Base-by-base conservation (phyloP, 495 filamentous ascomycete genomes). In the Bombardia bombarda region DNA sequence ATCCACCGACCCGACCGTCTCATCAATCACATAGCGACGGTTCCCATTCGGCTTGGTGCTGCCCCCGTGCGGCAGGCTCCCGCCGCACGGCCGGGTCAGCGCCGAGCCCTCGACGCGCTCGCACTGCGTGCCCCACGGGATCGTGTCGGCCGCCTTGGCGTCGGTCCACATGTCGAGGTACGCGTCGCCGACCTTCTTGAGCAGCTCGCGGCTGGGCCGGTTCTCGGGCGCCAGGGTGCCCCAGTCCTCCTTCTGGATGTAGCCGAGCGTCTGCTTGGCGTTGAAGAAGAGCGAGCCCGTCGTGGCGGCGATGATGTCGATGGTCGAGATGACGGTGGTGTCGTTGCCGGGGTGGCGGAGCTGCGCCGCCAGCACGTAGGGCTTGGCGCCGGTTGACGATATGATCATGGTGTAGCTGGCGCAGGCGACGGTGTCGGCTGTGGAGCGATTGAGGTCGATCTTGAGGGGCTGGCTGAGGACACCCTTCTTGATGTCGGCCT, bases 141-240 rank as follows among this genome's bases (percentile, higher is more conserved):
- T 69, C 0, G 55, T 52, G 40, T 67, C 65, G 0, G 62, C 63
- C 1, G 68, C 70, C 22, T 55, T 65, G 0, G 57, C 53, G 54
- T 69, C 66, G 2, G 63, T 71, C 67, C 67, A 72, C 66, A 74
- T 69, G 33, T 74, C 70, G 1, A 74, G 55, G 38, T 72, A 72
- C 2, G 60, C 67, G 32, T 74, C 70, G 7, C 62, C 68, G 0
- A 63, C 62, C 19, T 63, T 53, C 47, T 62, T 65, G 22, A 74
- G 59, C 43, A 67, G 39, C 0, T 68, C 65, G 13, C 70, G 56
- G 14, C 40, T 51, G 1, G 55, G 55, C 1, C 60, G 50, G 19
- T 40, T 40, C 2, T 42, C 55, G 0, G 56, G 46, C 1, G 35
- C 26, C 13, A 70, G 45, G 4, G 56, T 46, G 3, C 40, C 46